Conservation (phyloP, 106 monocot genomes). For the Acorus gramineus region DNA sequence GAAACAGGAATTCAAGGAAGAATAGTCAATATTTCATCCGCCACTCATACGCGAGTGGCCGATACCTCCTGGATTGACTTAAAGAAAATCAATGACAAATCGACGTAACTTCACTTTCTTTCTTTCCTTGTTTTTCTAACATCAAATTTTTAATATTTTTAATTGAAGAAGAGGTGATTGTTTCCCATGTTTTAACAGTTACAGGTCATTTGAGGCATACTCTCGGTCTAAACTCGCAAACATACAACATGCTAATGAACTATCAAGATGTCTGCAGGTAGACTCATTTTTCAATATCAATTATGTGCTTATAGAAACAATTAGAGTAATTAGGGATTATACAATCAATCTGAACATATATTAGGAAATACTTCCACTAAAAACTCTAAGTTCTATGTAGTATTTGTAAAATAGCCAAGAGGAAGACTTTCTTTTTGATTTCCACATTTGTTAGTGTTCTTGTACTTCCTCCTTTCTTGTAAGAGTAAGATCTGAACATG, state of each 20-base stretch:
- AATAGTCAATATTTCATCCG: slow-evolving; percentile 72
- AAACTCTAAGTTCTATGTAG: too few species aligned
- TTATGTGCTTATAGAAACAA: too few species aligned
- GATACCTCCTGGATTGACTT: slow-evolving; percentile 42
- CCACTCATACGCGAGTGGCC: slow-evolving; percentile 25
- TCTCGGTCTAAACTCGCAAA: slow-evolving; percentile 66
- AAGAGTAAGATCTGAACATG: too few species aligned
- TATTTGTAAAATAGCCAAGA: too few species aligned
- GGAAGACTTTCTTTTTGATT: too few species aligned
- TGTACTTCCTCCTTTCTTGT: too few species aligned
- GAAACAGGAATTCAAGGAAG: slow-evolving; percentile 77
- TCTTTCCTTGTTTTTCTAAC: neutral
- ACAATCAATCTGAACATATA: too few species aligned
- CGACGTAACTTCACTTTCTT: slow-evolving; percentile 19
- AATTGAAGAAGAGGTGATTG: neutral
- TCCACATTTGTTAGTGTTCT: too few species aligned
- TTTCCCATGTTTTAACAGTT: slow-evolving; percentile 29
- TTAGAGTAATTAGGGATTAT: too few species aligned
- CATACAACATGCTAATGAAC: slow-evolving; percentile 75
- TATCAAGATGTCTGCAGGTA: slow-evolving; percentile 52
- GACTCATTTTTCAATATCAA: neutral
- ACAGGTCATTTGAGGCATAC: slow-evolving; percentile 40
- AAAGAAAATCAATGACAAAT: slow-evolving; percentile 49
- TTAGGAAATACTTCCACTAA: too few species aligned
- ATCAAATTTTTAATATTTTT: neutral